Evolutionary conservation across 179 eudicot species (phyloP), one percentile per base, ranked within the genome.

Genomic region (Drosera spatulata): DNA sequence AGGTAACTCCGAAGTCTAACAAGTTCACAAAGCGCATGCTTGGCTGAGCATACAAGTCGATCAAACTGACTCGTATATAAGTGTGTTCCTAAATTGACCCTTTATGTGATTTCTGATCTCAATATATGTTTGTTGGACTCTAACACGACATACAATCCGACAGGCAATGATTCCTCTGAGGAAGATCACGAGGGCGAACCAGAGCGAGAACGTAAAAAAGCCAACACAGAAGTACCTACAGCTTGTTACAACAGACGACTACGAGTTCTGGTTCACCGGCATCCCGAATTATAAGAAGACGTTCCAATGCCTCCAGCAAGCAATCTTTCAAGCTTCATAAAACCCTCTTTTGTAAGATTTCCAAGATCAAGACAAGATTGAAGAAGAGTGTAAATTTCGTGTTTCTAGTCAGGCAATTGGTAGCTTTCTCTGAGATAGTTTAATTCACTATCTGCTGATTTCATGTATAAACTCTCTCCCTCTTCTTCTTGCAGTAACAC

Each of bases 261-360:
- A 61, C 61, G 87, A 84, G 38, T 86, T 84, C 70, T 86, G 87
- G 87, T 84, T 84, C 14, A 64, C 66, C 71, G 91, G 81, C 11
- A 75, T 50, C 53, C 53, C 13, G n/a, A 50, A 50, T 50, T 50
- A 50, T 10, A 50, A 50, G 53, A 50, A 50, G n/a, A 10, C 53
- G 13, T 50, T 50, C 53, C 10, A 10, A 50, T 50, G 53, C n/a
- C 53, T 50, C 10, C 10, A 50, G 13, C 53, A 50, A 10, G 53
- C 53, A 50, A 50, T 50, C 53, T 50, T 14, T 10, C 53, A 50
- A 50, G 53, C 53, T 50, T 50, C 53, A 6, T 50, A 50, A 10
- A 10, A 10, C 13, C 53, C 8, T 50, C 13, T 4, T 4, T 4
- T 50, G 2, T 50, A 10, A 14, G 13, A 14, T 10, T 7, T 4